Conservation (phyloP, 75 land plant species). For the Pinus tabuliformis region DNA sequence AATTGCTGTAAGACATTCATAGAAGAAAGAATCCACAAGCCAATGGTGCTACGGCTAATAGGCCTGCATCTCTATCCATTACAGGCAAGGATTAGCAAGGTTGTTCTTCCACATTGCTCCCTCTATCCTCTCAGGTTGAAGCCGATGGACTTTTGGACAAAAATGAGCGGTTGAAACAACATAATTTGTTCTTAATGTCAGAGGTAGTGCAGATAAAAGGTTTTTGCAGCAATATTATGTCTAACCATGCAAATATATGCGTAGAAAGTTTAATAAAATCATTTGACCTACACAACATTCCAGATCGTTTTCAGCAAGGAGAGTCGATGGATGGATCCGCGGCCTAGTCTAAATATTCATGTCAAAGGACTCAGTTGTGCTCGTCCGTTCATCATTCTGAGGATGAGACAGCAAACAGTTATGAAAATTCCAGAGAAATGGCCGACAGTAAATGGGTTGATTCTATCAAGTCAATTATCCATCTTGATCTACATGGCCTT, state of each 20-base stretch:
- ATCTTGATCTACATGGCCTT: too few species aligned
- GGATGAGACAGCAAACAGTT: not conserved
- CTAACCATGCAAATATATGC: conserved; percentile 29
- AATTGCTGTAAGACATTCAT: conserved; percentile 36
- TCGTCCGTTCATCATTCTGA: too few species aligned
- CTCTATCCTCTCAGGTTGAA: not conserved
- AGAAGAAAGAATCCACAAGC: conserved; percentile 20
- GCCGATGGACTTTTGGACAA: conserved; percentile 52
- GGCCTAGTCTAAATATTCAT: conserved; percentile 5
- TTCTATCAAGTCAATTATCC: not conserved
- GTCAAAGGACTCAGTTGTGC: not conserved
- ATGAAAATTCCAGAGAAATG: not conserved
- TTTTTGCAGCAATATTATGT: conserved; percentile 55
- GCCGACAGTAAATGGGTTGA: conserved; percentile 11
- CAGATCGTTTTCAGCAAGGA: conserved; percentile 10
- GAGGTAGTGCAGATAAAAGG: conserved; percentile 71
- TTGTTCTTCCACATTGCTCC: conserved; percentile 9
- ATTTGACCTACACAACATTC: not conserved
- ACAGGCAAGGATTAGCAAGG: conserved; percentile 8
- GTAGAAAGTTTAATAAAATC: not conserved
- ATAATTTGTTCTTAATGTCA: conserved; percentile 58
- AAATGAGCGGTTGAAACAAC: conserved; percentile 67
- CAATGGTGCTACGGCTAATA: not conserved
- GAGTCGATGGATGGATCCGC: not conserved
- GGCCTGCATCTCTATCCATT: conserved; percentile 2